A percentile compares a stretch with the other conserved stretches of the same genome.
Conservation (phyloP, 352 stramenopile species). For the Phytophthora aleatoria region DNA sequence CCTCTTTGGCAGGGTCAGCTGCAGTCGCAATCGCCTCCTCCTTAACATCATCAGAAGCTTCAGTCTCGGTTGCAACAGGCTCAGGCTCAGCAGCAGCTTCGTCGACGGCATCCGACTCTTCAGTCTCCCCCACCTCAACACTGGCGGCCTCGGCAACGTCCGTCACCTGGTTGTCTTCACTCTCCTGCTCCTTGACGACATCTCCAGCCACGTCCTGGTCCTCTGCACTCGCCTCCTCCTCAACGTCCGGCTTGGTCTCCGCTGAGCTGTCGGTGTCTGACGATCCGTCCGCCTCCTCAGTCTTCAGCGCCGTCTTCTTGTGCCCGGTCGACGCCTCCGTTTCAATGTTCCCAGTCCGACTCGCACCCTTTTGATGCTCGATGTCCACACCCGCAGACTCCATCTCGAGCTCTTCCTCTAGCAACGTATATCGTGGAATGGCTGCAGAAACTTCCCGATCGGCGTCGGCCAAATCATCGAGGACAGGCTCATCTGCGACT, state of each 20-base stretch:
- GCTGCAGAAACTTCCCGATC: conserved; percentile 27
- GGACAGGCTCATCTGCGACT: conserved; percentile 26
- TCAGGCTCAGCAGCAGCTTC: background rate
- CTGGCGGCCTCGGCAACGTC: background rate
- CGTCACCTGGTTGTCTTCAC: background rate
- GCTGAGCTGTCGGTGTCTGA: conserved; percentile 20
- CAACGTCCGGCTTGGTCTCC: conserved; percentile 10
- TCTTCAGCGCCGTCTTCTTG: conserved; percentile 4
- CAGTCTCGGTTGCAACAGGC: background rate
- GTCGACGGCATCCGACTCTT: background rate
- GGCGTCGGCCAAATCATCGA: conserved; percentile 5
- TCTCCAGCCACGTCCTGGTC: conserved; percentile 5
- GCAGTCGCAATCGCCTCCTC: background rate
- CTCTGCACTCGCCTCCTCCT: background rate
- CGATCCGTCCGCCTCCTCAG: background rate
- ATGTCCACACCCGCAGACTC: background rate
- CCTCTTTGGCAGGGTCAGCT: background rate
- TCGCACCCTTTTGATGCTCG: conserved; percentile 14
- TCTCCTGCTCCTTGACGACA: background rate
- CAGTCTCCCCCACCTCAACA: too few species aligned
- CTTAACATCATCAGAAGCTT: background rate
- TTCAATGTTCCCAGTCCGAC: conserved; percentile 1
- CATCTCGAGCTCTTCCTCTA: conserved; percentile 13
- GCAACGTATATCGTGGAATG: conserved; percentile 27
- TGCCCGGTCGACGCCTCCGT: background rate